These are phyloP conservation scores for Pythium utonaiense DNA, from an alignment of 352 stramenopile genomes.

Conservation along the genomic window DNA sequence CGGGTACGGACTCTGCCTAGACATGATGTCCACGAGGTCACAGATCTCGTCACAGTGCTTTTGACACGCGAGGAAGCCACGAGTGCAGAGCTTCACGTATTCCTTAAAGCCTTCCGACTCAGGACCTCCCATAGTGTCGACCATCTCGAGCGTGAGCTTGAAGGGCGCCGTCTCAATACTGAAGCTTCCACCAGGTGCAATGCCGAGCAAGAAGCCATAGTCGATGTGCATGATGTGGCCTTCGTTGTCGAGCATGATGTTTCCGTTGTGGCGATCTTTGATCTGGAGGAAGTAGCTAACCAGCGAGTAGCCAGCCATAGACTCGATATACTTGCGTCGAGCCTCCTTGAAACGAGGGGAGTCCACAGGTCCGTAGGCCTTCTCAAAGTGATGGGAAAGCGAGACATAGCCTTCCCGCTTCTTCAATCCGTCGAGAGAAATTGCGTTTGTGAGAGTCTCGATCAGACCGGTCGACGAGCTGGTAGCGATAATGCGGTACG, in stretches of 20 bases:
- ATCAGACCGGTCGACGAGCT: slow-evolving; percentile 95
- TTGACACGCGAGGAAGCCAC: slow-evolving; percentile 96
- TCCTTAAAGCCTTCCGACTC: slow-evolving; percentile 92
- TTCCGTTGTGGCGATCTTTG: slow-evolving; percentile 99
- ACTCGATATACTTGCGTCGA: slow-evolving; percentile 95
- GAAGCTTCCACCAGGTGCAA: slow-evolving; percentile 97
- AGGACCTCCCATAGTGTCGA: slow-evolving; percentile 95
- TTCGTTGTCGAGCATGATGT: slow-evolving; percentile 99
- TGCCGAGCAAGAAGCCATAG: slow-evolving; percentile 99
- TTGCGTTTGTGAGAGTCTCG: slow-evolving; percentile 95
- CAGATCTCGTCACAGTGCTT: slow-evolving; percentile 94
- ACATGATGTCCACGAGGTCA: slow-evolving; percentile 97
- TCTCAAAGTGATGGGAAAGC: slow-evolving; percentile 94
- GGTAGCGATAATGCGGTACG: slow-evolving; percentile 97
- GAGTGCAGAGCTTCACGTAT: slow-evolving; percentile 97
- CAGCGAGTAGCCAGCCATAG: slow-evolving; percentile 97
- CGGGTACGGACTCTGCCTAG: slow-evolving; percentile 93
- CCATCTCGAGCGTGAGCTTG: slow-evolving; percentile 99
- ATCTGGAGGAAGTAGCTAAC: slow-evolving; percentile 98
- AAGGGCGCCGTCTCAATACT: slow-evolving; percentile 99
- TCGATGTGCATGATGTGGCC: slow-evolving; percentile 99
- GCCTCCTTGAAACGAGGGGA: slow-evolving; percentile 89
- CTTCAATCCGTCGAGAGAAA: slow-evolving; percentile 98
- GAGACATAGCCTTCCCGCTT: slow-evolving; percentile 94
- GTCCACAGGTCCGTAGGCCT: slow-evolving; percentile 90